These are phyloP conservation scores for Saturnispora sanitii DNA, from an alignment of 805 yeast genomes.

Conservation along the genomic window DNA sequence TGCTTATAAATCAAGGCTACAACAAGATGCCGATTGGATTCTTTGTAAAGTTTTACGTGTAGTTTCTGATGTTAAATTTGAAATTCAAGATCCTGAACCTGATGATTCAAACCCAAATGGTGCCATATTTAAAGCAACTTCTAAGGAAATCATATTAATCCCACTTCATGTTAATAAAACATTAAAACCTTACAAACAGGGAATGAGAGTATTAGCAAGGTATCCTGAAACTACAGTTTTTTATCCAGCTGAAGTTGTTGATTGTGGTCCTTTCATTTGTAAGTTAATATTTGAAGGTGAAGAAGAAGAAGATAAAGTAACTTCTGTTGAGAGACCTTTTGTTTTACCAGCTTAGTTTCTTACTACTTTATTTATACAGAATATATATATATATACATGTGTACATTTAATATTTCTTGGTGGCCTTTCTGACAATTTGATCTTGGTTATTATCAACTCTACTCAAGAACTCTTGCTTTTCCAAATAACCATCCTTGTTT, in stretches of 20 bases:
- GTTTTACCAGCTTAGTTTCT: slow-evolving; percentile 47
- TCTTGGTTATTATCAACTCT: slow-evolving; percentile 59
- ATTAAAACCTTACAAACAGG: slow-evolving; percentile 52
- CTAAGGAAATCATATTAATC: slow-evolving; percentile 70
- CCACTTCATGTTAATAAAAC: slow-evolving; percentile 30
- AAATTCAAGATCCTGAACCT: slow-evolving; percentile 96
- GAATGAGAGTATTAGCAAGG: slow-evolving; percentile 78
- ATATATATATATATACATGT: background rate
- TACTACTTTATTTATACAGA: background rate
- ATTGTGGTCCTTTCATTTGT: slow-evolving; percentile 69
- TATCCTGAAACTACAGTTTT: slow-evolving; percentile 98
- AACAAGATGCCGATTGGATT: slow-evolving; percentile 79
- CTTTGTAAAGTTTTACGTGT: slow-evolving; percentile 83
- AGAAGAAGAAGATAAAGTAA: slow-evolving; percentile 91
- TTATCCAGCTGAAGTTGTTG: slow-evolving; percentile 86
- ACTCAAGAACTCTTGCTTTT: slow-evolving; percentile 79
- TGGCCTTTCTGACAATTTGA: slow-evolving; percentile 36
- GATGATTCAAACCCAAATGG: slow-evolving; percentile 89
- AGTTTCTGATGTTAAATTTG: slow-evolving; percentile 41
- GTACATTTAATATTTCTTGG: slow-evolving; percentile 7
- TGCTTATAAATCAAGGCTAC: slow-evolving; percentile 67
- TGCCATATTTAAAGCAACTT: slow-evolving; percentile 69
- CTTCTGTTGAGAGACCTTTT: slow-evolving; percentile 77
- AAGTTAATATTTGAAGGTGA: slow-evolving; percentile 88
- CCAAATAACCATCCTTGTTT: slow-evolving; percentile 86